A percentile compares a stretch with the other conserved stretches of the same genome.
Evolutionary conservation across 306 rosid species (phyloP).

Genomic region (Vigna angularis): DNA sequence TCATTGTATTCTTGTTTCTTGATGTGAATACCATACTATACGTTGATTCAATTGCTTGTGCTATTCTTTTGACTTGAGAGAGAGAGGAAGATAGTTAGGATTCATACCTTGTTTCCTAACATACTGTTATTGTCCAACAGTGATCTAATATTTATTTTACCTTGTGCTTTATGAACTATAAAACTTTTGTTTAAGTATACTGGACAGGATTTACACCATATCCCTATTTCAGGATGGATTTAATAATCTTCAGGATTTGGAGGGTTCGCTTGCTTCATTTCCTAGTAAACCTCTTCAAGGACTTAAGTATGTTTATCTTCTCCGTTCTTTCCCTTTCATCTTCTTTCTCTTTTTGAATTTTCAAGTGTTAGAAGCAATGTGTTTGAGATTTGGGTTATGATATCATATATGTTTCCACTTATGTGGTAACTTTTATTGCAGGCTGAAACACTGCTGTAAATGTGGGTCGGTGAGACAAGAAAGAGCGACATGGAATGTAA

Average conservation of each 20-base stretch:
- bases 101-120: no score
- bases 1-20: no score
- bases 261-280: constrained; percentile 84
- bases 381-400: constrained; percentile 1
- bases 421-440: constrained; percentile 31
- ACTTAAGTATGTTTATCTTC: constrained; percentile 71
- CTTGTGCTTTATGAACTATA: constrained; percentile 30
- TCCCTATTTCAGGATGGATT: constrained; percentile 76
- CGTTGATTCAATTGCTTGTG: no score
- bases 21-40: no score
- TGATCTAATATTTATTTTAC: constrained; percentile 30
- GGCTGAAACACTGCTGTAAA: constrained; percentile 5
- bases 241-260: constrained; percentile 77
- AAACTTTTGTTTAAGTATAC: constrained; percentile 11
- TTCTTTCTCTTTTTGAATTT: neutral
- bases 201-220: constrained; percentile 23
- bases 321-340: neutral
- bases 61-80: no score
- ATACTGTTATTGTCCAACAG: constrained; percentile 43
- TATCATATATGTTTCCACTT: neutral
- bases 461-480: no score
- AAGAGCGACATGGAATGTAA: no score
- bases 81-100: no score
- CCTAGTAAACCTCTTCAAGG: constrained; percentile 89
- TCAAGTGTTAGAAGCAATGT: neutral